Evolutionary conservation across 768 basidiomycete genomes (phyloP).

Genomic region (Pholiota microspora): DNA sequence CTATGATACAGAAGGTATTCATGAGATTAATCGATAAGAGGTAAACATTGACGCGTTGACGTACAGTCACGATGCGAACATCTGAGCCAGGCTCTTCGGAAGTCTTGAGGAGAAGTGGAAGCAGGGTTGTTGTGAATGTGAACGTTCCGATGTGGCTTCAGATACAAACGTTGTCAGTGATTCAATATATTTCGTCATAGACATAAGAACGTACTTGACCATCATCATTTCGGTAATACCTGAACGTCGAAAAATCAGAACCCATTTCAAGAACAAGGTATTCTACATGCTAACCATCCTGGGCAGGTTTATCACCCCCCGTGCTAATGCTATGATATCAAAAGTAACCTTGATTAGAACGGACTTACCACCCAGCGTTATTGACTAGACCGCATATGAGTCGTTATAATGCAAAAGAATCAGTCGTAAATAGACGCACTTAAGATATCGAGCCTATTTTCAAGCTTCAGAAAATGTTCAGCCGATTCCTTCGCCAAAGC

Average conservation of each 20-base stretch:
- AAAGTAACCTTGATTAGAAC: neutral
- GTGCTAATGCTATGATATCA: neutral
- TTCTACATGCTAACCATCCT: neutral
- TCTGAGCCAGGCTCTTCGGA: neutral
- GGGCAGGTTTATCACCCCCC: neutral
- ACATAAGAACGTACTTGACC: neutral
- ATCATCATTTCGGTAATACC: neutral
- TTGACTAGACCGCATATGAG: too few relatives aligned
- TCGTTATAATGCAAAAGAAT: too few relatives aligned
- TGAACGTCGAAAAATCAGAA: neutral
- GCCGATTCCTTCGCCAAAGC: neutral
- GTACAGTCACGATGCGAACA: slow-evolving; percentile 1
- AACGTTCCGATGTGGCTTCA: slow-evolving; percentile 1
- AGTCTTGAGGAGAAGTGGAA: neutral
- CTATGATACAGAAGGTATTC: neutral
- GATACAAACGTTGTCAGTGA: neutral
- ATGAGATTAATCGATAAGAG: neutral
- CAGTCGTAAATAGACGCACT: neutral
- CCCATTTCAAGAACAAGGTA: neutral
- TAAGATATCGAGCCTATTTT: neutral
- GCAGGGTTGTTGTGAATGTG: neutral
- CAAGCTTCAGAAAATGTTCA: neutral
- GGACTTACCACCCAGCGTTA: slow-evolving; percentile 2
- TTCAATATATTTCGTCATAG: neutral
- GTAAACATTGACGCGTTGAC: neutral